Evolutionary conservation across 768 basidiomycete species (phyloP), one percentile per base, ranked within the genome.

Genomic region (Harrya chromipes): DNA sequence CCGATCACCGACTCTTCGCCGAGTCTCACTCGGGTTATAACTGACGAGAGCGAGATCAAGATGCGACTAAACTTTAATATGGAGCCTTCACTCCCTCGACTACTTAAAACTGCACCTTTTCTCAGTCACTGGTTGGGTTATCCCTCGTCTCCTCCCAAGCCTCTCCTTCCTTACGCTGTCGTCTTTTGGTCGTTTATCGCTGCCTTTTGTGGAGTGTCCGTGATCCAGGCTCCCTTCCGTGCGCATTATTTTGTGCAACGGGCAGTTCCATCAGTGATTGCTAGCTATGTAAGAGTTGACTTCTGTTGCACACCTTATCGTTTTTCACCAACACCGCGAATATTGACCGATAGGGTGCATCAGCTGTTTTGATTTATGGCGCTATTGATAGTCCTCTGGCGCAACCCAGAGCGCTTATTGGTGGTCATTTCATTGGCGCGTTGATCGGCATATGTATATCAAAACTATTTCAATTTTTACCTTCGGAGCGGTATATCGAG

Each of bases 331-430:
- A 47, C 26, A 23, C 11, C 26, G 14, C 42, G 33, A 38, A n/a
- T n/a, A 6, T 46, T 29, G 40, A 17, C 12, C 14, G 33, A 21
- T 57, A 82, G 81, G 80, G 77, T 19, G 79, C 79, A 20, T 76
- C 76, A 11, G 80, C 81, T 6, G 75, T 81, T 9, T 68, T 83
- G 38, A 72, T 79, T 26, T 82, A 80, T 50, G 80, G 77, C 16
- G 70, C 74, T 2, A 71, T 82, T 42, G 78, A 82, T 19, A 67
- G 71, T 5, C 79, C 79, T 7, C 59, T 82, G 34, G 75, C 77
- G 0, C 80, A 82, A 62, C 80, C 80, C 13, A 72, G 79, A 14
- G 64, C 74, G 1, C 67, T 81, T 4, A 43, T 83, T 33, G 74
- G 74, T 4, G 79, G 80, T 1, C 80, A 55, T 27, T 50, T 63